These are phyloP conservation scores for Chaetomium globosum DNA, from an alignment of 2,329 filamentous ascomycete genomes.

Conservation along the genomic window DNA sequence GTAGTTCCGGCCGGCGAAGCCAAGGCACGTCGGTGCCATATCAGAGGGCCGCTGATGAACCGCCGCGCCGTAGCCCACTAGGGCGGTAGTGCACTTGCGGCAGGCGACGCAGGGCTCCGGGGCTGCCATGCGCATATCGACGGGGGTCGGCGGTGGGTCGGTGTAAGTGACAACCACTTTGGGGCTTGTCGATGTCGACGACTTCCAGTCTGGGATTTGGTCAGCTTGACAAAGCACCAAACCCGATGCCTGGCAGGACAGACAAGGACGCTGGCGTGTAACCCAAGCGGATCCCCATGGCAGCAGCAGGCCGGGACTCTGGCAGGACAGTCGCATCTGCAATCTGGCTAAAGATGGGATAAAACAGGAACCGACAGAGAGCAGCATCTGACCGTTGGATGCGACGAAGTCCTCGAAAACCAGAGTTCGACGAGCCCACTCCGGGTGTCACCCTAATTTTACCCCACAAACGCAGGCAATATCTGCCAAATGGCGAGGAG, in stretches of 20 bases:
- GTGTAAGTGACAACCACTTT: slow-evolving; percentile 29
- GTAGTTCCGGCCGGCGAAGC: slow-evolving; percentile 29
- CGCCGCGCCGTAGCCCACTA: slow-evolving; percentile 23
- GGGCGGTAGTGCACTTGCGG: slow-evolving; percentile 22
- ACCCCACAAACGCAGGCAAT: slow-evolving; percentile 40
- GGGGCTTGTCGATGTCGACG: slow-evolving; percentile 31
- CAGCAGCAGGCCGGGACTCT: slow-evolving; percentile 21
- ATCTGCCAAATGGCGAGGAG: slow-evolving; percentile 31
- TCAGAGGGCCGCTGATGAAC: slow-evolving; percentile 15
- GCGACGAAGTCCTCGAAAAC: slow-evolving; percentile 8
- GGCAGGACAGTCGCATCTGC: slow-evolving; percentile 34
- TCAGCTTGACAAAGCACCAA: slow-evolving; percentile 40
- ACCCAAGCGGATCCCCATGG: slow-evolving; percentile 28
- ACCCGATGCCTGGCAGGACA: slow-evolving; percentile 20
- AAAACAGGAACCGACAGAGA: slow-evolving; percentile 28
- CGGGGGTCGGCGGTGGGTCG: background rate
- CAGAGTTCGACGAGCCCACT: slow-evolving; percentile 26
- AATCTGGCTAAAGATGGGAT: slow-evolving; percentile 39
- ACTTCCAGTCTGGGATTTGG: slow-evolving; percentile 35
- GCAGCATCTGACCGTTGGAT: slow-evolving; percentile 32
- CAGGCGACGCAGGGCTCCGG: slow-evolving; percentile 22
- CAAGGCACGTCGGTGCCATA: slow-evolving; percentile 8
- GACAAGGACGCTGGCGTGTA: slow-evolving; percentile 23
- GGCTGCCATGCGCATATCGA: slow-evolving; percentile 22
- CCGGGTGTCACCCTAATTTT: slow-evolving; percentile 26